A percentile compares a stretch with the other conserved stretches of the same genome.
These are phyloP conservation scores for Phoma sp. DNA, from an alignment of 2,329 filamentous ascomycete species.

Conservation along the genomic window DNA sequence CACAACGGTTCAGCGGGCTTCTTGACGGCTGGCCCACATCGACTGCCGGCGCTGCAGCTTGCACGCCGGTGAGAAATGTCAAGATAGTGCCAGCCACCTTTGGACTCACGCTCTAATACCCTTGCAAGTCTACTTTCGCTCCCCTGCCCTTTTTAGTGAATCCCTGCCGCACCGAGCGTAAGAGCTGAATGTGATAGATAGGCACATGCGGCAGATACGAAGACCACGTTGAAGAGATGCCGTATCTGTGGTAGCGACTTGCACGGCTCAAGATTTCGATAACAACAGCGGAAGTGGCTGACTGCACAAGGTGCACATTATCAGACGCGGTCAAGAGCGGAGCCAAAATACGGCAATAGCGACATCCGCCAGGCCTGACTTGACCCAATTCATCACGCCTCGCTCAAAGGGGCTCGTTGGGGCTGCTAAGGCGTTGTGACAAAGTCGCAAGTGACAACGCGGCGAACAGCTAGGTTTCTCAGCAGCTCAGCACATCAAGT, in stretches of 20 bases:
- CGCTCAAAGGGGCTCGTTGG: neutral
- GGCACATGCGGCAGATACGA: constrained; percentile 8
- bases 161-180: neutral
- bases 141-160: neutral
- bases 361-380: neutral
- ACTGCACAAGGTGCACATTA: neutral
- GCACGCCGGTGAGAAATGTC: neutral
- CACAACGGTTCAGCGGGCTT: neutral
- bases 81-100: neutral
- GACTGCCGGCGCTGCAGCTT: constrained; percentile 4
- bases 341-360: constrained; percentile 3
- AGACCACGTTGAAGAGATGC: neutral
- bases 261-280: neutral
- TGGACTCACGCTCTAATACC: constrained; percentile 2
- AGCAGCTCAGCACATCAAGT: neutral
- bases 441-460: constrained; percentile 4
- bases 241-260: neutral
- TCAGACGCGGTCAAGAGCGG: neutral
- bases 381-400: neutral
- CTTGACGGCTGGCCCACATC: constrained; percentile 9
- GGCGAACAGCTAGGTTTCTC: neutral
- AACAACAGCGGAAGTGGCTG: constrained; percentile 10
- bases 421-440: constrained; percentile 2
- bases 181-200: constrained; percentile 6
- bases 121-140: constrained; percentile 8